Evolutionary conservation across 805 yeast species (phyloP), one percentile per base, ranked within the genome.

Genomic region (Saturnispora dispora): DNA sequence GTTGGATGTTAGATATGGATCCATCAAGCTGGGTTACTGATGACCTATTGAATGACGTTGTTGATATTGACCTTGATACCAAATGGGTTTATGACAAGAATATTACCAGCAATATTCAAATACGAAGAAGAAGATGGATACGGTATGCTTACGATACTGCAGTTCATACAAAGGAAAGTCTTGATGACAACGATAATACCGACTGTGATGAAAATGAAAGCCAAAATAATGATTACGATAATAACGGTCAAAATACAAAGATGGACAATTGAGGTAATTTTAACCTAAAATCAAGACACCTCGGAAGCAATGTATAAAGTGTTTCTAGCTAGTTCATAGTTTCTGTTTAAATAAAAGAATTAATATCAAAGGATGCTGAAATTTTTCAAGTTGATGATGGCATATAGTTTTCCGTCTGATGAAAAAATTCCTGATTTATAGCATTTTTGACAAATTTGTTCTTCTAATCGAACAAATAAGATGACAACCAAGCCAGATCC

Each of bases 41-140:
- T 2, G 74, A 78, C 49, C 68, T 76, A 47, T 66, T 83, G 13
- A 53, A 59, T 28, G 83, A 77, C 52, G 65, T 78, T 44, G 79
- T 83, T 15, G 73, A 71, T 20, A 71, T 85, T 20, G 95, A 88
- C 66, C 70, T 77, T 28, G 89, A 81, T 51, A 85, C 84, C 40
- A 88, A 88, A 64, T 88, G 96, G 96, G 91, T 86, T 18, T 88
- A 88, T 63, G 96, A 88, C 63, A 61, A 65, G 37, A 18, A 18
- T 17, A 62, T 63, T 8, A 49, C 53, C 20, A 57, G 55, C 17
- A 51, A 52, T 8, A 25, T 50, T 55, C 62, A 66, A 41, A 76
- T 71, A 60, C 71, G 90, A 57, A 71, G 91, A 60, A 71, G 91
- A 60, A 72, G 88, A 63, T 84, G 90, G 90, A 67, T 77, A 2